Evolutionary conservation across 1,284 basidiomycete species (phyloP).

Genomic region (Trichosporon sp.): DNA sequence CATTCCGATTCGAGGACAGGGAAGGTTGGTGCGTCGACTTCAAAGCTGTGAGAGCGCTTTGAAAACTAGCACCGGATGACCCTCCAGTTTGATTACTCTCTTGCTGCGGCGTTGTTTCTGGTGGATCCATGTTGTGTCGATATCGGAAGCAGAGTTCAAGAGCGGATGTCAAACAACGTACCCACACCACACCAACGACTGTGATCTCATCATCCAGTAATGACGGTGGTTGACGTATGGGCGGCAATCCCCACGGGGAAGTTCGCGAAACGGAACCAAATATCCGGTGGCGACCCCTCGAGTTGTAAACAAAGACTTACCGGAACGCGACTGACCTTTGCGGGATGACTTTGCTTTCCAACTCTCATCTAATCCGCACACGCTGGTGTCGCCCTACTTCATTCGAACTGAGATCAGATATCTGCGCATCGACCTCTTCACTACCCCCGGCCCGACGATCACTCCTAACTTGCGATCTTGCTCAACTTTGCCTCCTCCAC

Average conservation of each 20-base stretch:
- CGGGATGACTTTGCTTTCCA: not conserved
- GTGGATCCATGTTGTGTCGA: conserved; percentile 28
- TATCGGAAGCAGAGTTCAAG: not conserved
- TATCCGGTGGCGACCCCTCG: not conserved
- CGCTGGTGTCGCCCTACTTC: too few species aligned
- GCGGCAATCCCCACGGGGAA: not conserved
- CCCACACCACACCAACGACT: not conserved
- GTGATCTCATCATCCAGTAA: not conserved
- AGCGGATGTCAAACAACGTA: not conserved
- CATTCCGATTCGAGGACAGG: conserved; percentile 34
- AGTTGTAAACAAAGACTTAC: conserved; percentile 22
- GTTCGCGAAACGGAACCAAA: not conserved
- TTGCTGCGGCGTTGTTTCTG: conserved; percentile 9
- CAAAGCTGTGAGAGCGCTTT: conserved; percentile 35
- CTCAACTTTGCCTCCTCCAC: not conserved
- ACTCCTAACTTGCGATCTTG: not conserved
- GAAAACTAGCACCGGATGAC: conserved; percentile 27
- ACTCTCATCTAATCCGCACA: not conserved
- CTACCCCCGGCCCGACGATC: too few species aligned
- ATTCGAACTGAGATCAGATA: too few species aligned
- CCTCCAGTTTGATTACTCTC: not conserved
- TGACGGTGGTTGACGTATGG: conserved; percentile 24
- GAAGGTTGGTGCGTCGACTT: conserved; percentile 29
- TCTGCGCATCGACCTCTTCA: too few species aligned
- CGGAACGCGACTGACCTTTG: not conserved